Base-by-base conservation (phyloP, 2,329 filamentous ascomycete genomes). In the Huntiella abstrusa region DNA sequence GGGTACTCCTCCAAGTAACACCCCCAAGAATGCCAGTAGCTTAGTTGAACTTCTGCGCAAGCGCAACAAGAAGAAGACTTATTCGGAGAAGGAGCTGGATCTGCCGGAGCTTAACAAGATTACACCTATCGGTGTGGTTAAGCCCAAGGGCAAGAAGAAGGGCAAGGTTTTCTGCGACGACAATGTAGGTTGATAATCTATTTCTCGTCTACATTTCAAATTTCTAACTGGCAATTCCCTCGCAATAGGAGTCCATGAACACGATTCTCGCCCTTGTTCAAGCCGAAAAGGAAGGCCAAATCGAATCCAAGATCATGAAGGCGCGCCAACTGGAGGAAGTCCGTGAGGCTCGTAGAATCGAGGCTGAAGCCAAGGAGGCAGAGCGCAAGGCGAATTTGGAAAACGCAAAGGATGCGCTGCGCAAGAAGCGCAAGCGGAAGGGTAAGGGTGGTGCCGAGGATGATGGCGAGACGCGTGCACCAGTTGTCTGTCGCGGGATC, bases 161-260 rank as follows among this genome's bases (percentile, higher is more conserved):
- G 88, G 88, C 60, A 98, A 98, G 70, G 75, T 85, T 48, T 98
- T 95, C 62, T 85, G 94, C 41, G 91, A 98, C 60, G 91, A 98
- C 64, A 71, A 73, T 64, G 82, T 86, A 63, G 32, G 70, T 59
- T 43, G 19, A 7, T 16, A 22, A 22, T 16, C 17, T 15, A 41
- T 11, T 38, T 7, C 8, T 6, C 36, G 42, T 43, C 15, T 28
- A 4, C 8, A 2, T 28, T 7, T 28, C 8, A 28, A 7, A 28
- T 28, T n/a, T 12, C 48, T 50, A 50, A 50, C 45, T 19, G 19
- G 5, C 17, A 17, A 33, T 11, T 38, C 22, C 35, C 8, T 19
- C 38, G 12, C 37, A 48, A 11, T 54, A 85, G 73, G 86, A 94
- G 64, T 85, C 82, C 61, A 95, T 98, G 87, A 81, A 78, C 66